Percentiles rank a stretch among this genome's conserved stretches.
phyloP scores from a whole-genome alignment of 352 stramenopile species.

The Phytophthora rubi region DNA sequence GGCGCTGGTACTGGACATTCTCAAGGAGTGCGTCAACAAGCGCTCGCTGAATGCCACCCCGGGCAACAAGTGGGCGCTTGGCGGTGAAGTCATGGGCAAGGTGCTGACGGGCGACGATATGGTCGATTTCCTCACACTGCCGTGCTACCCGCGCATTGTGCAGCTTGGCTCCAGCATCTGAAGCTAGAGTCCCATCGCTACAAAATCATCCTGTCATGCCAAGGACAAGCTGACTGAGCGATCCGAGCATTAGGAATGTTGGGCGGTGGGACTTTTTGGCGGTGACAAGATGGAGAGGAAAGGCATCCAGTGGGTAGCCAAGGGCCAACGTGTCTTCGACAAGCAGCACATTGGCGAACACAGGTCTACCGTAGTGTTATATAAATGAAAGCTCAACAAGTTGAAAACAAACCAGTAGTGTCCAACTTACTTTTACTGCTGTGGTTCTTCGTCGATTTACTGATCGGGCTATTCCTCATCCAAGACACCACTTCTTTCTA shows the following conservation, averaged over 20 bases:
- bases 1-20: constrained; percentile 61
- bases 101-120: constrained; percentile 79
- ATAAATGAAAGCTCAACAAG: constrained; percentile 31
- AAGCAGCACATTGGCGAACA: no score
- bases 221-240: constrained; percentile 33
- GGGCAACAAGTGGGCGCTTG: constrained; percentile 72
- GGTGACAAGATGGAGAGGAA: constrained; percentile 22
- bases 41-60: constrained; percentile 50
- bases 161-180: constrained; percentile 73
- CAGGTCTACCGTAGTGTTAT: constrained; percentile 20
- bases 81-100: constrained; percentile 69
- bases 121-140: constrained; percentile 84
- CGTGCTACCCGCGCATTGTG: constrained; percentile 86
- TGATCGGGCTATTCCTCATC: background rate
- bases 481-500: constrained; percentile 2
- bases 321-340: no score
- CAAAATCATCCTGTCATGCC: constrained; percentile 28
- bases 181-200: constrained; percentile 54
- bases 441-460: background rate
- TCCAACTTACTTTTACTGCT: background rate
- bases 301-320: background rate
- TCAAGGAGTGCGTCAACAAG: constrained; percentile 69
- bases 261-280: constrained; percentile 40
- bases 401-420: background rate
- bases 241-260: constrained; percentile 36